Base-by-base conservation (phyloP, 108 stramenopile species). In the Nannochloropsis oceanica region DNA sequence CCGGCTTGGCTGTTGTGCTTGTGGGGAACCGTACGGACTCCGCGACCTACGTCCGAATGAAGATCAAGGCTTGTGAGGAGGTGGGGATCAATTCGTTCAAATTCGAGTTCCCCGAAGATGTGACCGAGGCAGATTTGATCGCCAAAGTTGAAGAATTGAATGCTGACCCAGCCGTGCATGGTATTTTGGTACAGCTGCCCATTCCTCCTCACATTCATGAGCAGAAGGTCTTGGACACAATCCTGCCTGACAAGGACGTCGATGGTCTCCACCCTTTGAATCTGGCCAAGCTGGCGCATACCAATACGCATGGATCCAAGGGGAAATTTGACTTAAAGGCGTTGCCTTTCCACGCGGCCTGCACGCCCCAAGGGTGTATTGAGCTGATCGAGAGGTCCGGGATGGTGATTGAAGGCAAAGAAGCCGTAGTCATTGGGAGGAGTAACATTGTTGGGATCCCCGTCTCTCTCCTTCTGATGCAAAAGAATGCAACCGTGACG, bases 161-260 rank as follows among this genome's bases (percentile, higher is more conserved):
- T 83, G 92, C 86, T 9, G 92, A 96, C 84, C 43, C 84, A 14
- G 86, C 89, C 24, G 94, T 99, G 26, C 96, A 99, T 88, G 97
- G 97, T 7, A 99, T 99, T 84, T 91, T 99, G 73, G 95, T 99
- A 11, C 98, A 99, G 91, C 92, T 99, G 43, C 98, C 98, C 1
- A 86, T 99, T 14, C 98, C 98, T 7, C 81, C 83, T 13, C 95
- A 97, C 82, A 92, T 96, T 81, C 85, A 95, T 86, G 95, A 98
- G 87, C 84, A 88, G 24, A 85, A 26, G 26, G 94, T 96, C 27
- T 91, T 96, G 82, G 79, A 90, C 27, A 44, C 84, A 14, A 91
- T 93, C 50, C n/a, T 43, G 43, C 95, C 94, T 0, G 88, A 90
- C 44, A 97, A 99, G 90, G 98, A 99, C 86, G 98, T 97, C 26